These are phyloP conservation scores for Neoboletus magnificus DNA, from an alignment of 768 basidiomycete genomes.

Conservation along the genomic window DNA sequence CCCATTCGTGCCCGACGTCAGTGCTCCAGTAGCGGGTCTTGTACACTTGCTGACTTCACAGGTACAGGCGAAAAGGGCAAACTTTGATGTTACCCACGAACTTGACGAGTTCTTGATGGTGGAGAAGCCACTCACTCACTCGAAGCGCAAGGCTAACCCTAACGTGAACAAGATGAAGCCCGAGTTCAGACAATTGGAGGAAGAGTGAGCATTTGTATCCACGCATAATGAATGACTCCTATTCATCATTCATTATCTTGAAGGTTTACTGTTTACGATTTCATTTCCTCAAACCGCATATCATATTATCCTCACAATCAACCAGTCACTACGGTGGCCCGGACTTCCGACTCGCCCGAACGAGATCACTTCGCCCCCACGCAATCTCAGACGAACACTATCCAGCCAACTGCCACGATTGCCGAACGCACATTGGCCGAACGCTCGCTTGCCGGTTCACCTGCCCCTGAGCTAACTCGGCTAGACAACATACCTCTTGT, in stretches of 20 bases:
- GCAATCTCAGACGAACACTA: slow-evolving; percentile 39
- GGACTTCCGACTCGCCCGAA: slow-evolving; percentile 26
- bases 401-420: slow-evolving; percentile 43
- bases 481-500: slow-evolving; percentile 44
- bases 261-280: slow-evolving; percentile 91
- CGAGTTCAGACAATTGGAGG: slow-evolving; percentile 89
- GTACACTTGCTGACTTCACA: neutral
- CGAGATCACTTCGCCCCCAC: slow-evolving; percentile 26
- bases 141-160: slow-evolving; percentile 84
- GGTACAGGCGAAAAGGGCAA: slow-evolving; percentile 86
- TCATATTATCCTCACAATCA: slow-evolving; percentile 91
- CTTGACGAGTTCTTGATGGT: slow-evolving; percentile 96
- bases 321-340: slow-evolving; percentile 40
- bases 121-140: slow-evolving; percentile 95
- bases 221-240: neutral
- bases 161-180: slow-evolving; percentile 88
- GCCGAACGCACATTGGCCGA: slow-evolving; percentile 40
- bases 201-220: slow-evolving; percentile 58
- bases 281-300: slow-evolving; percentile 61
- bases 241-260: neutral
- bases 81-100: slow-evolving; percentile 97
- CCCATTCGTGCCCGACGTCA: slow-evolving; percentile 89
- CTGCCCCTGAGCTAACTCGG: slow-evolving; percentile 27
- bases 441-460: slow-evolving; percentile 42
- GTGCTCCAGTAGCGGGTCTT: slow-evolving; percentile 33